A percentile compares a stretch with the other conserved stretches of the same genome.
phyloP scores from a whole-genome alignment of 2,329 filamentous ascomycete genomes.

The Epichloe typhina region DNA sequence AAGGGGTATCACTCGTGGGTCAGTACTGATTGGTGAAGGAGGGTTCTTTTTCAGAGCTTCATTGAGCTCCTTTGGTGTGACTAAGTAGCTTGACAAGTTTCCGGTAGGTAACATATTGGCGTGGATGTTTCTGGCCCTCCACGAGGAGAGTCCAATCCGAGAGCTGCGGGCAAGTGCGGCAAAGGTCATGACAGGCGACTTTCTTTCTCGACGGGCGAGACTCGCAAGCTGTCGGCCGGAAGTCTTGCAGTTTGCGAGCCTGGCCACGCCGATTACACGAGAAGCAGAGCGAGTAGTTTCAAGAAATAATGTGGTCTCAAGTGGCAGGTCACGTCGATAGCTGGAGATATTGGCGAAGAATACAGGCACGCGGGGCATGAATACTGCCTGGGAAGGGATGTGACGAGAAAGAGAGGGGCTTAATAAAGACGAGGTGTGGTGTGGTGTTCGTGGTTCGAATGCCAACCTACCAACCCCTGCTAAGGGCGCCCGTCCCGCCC shows the following conservation, averaged over 20 bases:
- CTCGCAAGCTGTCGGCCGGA: not conserved
- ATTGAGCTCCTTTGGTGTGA: slow-evolving; percentile 71
- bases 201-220: not conserved
- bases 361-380: not conserved
- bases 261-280: not conserved
- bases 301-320: not conserved
- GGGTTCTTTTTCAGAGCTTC: slow-evolving; percentile 74
- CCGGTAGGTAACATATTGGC: slow-evolving; percentile 16
- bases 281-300: not conserved
- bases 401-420: slow-evolving; percentile 2
- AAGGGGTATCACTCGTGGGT: slow-evolving; percentile 73
- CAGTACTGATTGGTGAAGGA: slow-evolving; percentile 63
- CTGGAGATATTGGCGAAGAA: not conserved
- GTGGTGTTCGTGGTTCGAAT: slow-evolving; percentile 2
- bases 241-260: not conserved
- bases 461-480: not conserved
- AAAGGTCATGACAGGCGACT: slow-evolving; percentile 26
- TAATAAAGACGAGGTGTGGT: slow-evolving; percentile 1
- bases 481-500: too few species aligned
- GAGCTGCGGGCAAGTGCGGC: slow-evolving; percentile 28
- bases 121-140: slow-evolving; percentile 19
- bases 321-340: not conserved
- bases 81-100: slow-evolving; percentile 65
- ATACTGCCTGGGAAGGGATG: not conserved
- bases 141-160: slow-evolving; percentile 26